phyloP scores from a whole-genome alignment of 306 rosid genomes.

The Vicia faba region DNA sequence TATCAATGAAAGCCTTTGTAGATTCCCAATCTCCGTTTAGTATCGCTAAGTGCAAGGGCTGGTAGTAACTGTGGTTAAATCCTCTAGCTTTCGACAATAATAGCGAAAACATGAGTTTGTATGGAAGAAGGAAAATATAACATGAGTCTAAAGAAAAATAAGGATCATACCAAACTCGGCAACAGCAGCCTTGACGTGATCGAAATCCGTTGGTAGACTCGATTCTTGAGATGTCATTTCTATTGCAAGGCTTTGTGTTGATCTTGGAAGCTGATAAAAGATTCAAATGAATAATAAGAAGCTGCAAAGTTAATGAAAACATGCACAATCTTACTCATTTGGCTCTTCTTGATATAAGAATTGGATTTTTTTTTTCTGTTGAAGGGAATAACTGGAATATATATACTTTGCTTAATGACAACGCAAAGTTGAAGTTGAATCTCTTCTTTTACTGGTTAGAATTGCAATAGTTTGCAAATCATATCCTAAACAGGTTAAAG shows the following conservation, averaged over 20 bases:
- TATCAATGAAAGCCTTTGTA: constrained; percentile 42
- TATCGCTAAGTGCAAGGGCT: constrained; percentile 48
- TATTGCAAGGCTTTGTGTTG: neutral
- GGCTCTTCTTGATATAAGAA: constrained; percentile 9
- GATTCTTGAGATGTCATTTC: constrained; percentile 22
- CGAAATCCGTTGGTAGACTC: constrained; percentile 1
- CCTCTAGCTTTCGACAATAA: constrained; percentile 42
- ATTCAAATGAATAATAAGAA: constrained; percentile 6
- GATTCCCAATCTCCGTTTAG: constrained; percentile 55
- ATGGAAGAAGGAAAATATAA: constrained; percentile 27
- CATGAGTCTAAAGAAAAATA: too few relatives aligned
- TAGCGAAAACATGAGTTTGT: constrained; percentile 14
- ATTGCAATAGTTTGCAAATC: constrained; percentile 22
- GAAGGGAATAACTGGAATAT: neutral
- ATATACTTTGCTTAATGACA: constrained; percentile 41
- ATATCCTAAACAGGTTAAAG: neutral
- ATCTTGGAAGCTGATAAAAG: constrained; percentile 14
- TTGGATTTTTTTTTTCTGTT: neutral
- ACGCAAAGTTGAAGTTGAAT: constrained; percentile 36
- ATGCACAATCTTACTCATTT: neutral
- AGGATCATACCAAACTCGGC: constrained; percentile 42
- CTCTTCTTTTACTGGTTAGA: neutral
- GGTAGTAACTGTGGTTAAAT: constrained; percentile 49
- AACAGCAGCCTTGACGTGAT: constrained; percentile 34
- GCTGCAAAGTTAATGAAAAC: neutral